Percentiles rank a stretch among this genome's conserved stretches.
phyloP scores from a whole-genome alignment of 306 rosid genomes.

The Pyrus communis region DNA sequence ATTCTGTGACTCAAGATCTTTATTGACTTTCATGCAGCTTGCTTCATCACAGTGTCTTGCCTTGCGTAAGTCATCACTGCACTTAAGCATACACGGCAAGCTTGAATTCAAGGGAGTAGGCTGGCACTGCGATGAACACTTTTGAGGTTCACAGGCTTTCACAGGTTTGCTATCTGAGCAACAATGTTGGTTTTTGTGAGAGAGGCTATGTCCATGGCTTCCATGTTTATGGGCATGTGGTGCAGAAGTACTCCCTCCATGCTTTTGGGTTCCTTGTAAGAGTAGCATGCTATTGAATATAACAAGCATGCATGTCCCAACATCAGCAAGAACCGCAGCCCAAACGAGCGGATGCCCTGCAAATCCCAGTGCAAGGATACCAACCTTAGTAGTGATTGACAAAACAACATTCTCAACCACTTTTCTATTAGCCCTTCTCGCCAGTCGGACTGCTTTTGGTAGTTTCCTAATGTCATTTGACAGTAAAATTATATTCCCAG shows the following conservation, averaged over 20 bases:
- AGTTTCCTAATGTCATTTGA: constrained; percentile 82
- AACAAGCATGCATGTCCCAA: constrained; percentile 80
- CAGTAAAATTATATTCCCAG: constrained; percentile 72
- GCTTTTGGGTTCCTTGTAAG: constrained; percentile 34
- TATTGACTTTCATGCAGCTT: constrained; percentile 14
- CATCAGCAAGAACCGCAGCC: constrained; percentile 99
- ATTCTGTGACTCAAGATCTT: constrained; percentile 25
- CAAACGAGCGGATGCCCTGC: constrained; percentile 90
- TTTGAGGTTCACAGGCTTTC: constrained; percentile 24
- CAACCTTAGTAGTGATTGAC: constrained; percentile 52
- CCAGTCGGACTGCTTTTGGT: constrained; percentile 72
- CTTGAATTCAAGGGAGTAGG: constrained; percentile 24
- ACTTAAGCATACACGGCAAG: constrained; percentile 19
- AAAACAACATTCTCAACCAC: constrained; percentile 58
- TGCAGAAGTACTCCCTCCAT: constrained; percentile 29
- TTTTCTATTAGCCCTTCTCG: constrained; percentile 50
- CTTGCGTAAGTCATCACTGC: constrained; percentile 17
- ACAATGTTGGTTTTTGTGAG: constrained; percentile 35
- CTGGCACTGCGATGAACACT: constrained; percentile 28
- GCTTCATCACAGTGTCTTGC: constrained; percentile 36
- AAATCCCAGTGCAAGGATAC: constrained; percentile 61
- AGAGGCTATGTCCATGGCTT: constrained; percentile 23
- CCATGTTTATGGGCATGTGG: constrained; percentile 32
- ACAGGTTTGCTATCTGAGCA: constrained; percentile 29
- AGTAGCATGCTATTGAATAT: constrained; percentile 90